phyloP scores from a whole-genome alignment of 176 grass and related monocot genomes.

The Cenchrus purpureus region DNA sequence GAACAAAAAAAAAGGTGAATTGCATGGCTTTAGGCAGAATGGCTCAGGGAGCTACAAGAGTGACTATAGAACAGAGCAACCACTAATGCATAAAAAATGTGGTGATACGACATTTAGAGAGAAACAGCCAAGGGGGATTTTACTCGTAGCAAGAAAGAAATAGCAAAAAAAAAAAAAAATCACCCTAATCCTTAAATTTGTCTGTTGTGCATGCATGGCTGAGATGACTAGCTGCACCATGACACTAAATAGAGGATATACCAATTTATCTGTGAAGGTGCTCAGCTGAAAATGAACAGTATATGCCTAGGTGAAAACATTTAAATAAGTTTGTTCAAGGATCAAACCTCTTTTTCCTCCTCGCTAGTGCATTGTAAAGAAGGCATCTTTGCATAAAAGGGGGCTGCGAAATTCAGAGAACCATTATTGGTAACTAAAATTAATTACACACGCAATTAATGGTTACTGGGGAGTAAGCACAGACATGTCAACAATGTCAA shows the following conservation, averaged over 20 bases:
- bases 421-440: conserved; percentile 35
- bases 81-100: no score
- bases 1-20: no score
- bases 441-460: conserved; percentile 22
- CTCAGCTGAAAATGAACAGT: neutral
- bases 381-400: conserved; percentile 91
- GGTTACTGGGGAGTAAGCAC: conserved; percentile 32
- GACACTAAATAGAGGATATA: neutral
- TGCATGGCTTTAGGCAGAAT: no score
- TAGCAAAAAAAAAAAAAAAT: neutral
- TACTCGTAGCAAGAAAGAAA: neutral
- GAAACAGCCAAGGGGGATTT: neutral
- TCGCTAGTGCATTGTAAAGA: conserved; percentile 85
- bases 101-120: neutral
- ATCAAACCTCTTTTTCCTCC: conserved; percentile 78
- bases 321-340: conserved; percentile 4
- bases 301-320: neutral
- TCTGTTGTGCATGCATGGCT: neutral
- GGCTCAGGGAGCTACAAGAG: no score
- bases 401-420: conserved; percentile 58
- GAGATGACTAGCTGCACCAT: neutral
- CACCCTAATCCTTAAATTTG: neutral
- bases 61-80: no score
- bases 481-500: conserved; percentile 7
- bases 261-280: neutral